Base-by-base conservation (phyloP, 2,329 filamentous ascomycete species). In the Botrytis sinoallii region DNA sequence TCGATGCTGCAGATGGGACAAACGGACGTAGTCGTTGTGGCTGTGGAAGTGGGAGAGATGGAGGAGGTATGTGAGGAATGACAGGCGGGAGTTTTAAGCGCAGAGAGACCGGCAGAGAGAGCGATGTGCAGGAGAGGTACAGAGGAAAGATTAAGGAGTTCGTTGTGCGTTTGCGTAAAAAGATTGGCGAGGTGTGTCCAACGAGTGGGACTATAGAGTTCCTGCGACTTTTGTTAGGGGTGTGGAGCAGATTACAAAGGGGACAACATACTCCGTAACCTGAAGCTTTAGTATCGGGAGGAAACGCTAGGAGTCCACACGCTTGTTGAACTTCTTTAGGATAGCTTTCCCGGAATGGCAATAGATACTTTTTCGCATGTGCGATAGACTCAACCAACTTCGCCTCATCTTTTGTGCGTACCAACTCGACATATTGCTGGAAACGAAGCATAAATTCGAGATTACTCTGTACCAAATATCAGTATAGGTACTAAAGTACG, bases 1-100 rank as follows among this genome's bases (percentile, higher is more conserved):
- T 99, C 96, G 0, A 92, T 96, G 66, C 92, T 96, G 85, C 96
- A 99, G 80, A 99, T 98, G 4, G 96, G 96, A 79, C 96, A 99
- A 60, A 98, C 90, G 12, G 92, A 91, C 2, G 90, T 90, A 71
- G 77, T 81, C 80, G 79, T 76, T 20, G 77, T 79, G 25, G 79
- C 78, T 0, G 79, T 78, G 68, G 82, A 81, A 68, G 77, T 79
- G 38, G 79, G 77, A 32, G 78, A 78, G 12, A 79, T 79, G 68
- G 80, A 75, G 18, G 75, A 75, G 16, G 75, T 71, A 44, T 80
- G 76, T 4, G 77, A 75, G 1, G 92, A 92, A 84, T 98, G 95
- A 81, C 96, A 99, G 25, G 94, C 91, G 0, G 96, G 96, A 0
- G 96, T 98, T 83, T 99, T 99, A 77, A 99, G 90, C 1, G 96